Base-by-base conservation (phyloP, 139 green algal genomes). In the Micractinium conductrix region DNA sequence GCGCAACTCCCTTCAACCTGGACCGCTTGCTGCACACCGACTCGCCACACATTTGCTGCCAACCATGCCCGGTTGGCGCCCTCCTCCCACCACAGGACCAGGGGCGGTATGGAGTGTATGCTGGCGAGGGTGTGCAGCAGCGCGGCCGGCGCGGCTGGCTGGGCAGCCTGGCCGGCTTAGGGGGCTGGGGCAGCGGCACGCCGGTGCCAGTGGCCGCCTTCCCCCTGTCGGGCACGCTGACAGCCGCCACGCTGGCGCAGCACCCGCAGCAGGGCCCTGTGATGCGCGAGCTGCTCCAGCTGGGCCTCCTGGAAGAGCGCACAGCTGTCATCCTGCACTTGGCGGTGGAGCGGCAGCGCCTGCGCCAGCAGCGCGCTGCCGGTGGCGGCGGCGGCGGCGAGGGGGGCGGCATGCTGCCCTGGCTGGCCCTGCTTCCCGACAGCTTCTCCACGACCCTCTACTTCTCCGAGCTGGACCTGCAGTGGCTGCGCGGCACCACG, bases 401-500 rank as follows among this genome's bases (percentile, higher is more conserved):
- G 63, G 37, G 28, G 42, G 19, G 26, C 10, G 30, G 30, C 0
- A 44, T 67, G 53, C 40, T 55, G n/a, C 82, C 85, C 35, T 93
- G 88, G 88, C 43, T 92, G 33, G 55, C 43, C 24, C 73, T 91
- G 80, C 84, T 92, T 30, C 88, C 88, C n/a, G 30, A 60, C 19
- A 58, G 90, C 81, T 86, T 92, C 91, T 42, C 24, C 89, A 88
- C 90, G 48, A 63, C 94, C 71, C 69, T 92, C 1, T 89, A 70
- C 60, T 92, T 74, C 38, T 74, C 78, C 7, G 74, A 86, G 21
- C 67, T 81, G 30, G 90, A 96, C 75, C n/a, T 96, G 80, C 21
- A 84, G 33, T 91, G 92, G 86, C 89, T 98, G 63, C 78, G 85
- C 33, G 95, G 95, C 35, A 98, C 94, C 24, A 89, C 89, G 26